These are phyloP conservation scores for Pyrenochaeta sp. DNA, from an alignment of 2,329 filamentous ascomycete species.

Conservation along the genomic window DNA sequence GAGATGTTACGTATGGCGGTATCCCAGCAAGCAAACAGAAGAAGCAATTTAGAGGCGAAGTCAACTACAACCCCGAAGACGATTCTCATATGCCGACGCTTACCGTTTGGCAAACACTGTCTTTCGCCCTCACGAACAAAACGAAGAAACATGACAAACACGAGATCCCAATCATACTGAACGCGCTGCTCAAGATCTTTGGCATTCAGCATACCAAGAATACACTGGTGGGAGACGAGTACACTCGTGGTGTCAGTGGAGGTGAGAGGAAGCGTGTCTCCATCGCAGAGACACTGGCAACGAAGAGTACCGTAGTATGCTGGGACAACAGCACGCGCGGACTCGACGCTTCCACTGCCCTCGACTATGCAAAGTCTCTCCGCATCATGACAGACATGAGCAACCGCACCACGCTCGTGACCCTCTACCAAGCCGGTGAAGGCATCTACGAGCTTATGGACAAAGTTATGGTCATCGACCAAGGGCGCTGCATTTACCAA, in stretches of 20 bases:
- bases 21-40: slow-evolving; percentile 72
- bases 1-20: slow-evolving; percentile 75
- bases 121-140: slow-evolving; percentile 78
- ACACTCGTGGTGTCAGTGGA: slow-evolving; percentile 75
- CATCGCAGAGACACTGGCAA: slow-evolving; percentile 78
- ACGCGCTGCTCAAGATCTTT: slow-evolving; percentile 78
- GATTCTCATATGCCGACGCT: slow-evolving; percentile 77
- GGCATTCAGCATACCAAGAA: slow-evolving; percentile 78
- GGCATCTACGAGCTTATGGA: slow-evolving; percentile 78
- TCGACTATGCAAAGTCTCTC: slow-evolving; percentile 79
- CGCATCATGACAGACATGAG: slow-evolving; percentile 82
- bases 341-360: slow-evolving; percentile 78
- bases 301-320: slow-evolving; percentile 70
- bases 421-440: slow-evolving; percentile 75
- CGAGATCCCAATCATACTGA: slow-evolving; percentile 72
- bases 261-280: slow-evolving; percentile 78
- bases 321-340: slow-evolving; percentile 85
- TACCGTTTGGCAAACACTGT: slow-evolving; percentile 79
- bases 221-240: slow-evolving; percentile 78
- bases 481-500: slow-evolving; percentile 73
- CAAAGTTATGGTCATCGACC: slow-evolving; percentile 79
- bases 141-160: slow-evolving; percentile 70
- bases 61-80: slow-evolving; percentile 80
- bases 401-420: slow-evolving; percentile 73
- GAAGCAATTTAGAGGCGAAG: slow-evolving; percentile 75